Conservation (phyloP, 495 filamentous ascomycete genomes). For the Aspergillus heteromorphus region DNA sequence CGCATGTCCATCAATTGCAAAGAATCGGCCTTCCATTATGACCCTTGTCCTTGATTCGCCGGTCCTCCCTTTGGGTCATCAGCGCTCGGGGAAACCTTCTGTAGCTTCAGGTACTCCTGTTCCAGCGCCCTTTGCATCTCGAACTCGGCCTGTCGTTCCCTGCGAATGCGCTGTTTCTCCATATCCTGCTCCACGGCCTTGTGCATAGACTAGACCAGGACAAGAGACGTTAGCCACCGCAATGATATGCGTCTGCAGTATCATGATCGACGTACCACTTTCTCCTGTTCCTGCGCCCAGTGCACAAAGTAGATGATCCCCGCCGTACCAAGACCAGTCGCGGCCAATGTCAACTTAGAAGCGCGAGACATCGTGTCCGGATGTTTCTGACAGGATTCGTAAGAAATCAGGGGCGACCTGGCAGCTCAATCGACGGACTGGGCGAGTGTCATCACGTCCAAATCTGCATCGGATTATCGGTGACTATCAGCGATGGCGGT, state of each 20-base stretch:
- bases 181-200: constrained; percentile 89
- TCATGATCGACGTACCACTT: constrained; percentile 54
- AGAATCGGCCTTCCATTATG: constrained; percentile 1
- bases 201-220: constrained; percentile 62
- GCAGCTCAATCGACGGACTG: background rate
- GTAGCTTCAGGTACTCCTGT: constrained; percentile 83
- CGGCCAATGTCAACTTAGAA: constrained; percentile 76
- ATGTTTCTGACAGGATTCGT: background rate
- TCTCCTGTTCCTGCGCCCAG: constrained; percentile 78
- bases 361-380: constrained; percentile 71
- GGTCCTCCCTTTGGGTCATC: constrained; percentile 17
- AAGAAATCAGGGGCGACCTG: background rate
- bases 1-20: background rate
- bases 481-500: constrained; percentile 31
- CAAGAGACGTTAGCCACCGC: constrained; percentile 6
- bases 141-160: constrained; percentile 85
- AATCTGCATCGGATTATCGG: constrained; percentile 23
- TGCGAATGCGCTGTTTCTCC: constrained; percentile 86
- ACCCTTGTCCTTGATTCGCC: constrained; percentile 18
- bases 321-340: constrained; percentile 69
- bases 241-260: background rate
- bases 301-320: constrained; percentile 84
- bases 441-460: constrained; percentile 1
- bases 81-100: constrained; percentile 51
- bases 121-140: constrained; percentile 83